phyloP scores from a whole-genome alignment of 345 rosid species.

The Eucalyptus albens region DNA sequence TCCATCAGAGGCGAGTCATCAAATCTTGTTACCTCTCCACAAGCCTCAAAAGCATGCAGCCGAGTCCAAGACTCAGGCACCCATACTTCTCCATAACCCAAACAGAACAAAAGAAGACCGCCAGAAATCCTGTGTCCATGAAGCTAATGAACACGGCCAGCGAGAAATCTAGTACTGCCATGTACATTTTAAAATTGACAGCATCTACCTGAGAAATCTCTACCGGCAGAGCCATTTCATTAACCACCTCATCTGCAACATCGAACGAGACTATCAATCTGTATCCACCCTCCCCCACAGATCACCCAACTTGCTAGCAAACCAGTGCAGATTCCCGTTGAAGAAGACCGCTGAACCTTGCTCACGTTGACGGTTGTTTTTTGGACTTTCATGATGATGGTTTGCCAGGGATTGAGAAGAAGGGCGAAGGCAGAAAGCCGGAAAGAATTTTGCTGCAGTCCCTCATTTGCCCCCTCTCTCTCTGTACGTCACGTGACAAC shows the following conservation, averaged over 20 bases:
- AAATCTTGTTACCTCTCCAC: not conserved
- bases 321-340: not conserved
- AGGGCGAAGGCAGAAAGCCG: not conserved
- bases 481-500: not conserved
- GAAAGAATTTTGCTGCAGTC: not conserved
- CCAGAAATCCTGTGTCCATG: not conserved
- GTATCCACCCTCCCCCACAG: not conserved
- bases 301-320: not conserved
- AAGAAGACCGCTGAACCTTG: not conserved
- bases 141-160: not conserved
- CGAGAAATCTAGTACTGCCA: not conserved
- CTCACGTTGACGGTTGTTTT: not conserved
- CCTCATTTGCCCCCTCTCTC: not conserved
- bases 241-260: not conserved
- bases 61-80: not conserved
- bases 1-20: not conserved
- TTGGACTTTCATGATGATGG: no score
- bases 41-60: not conserved
- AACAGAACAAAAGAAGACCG: not conserved
- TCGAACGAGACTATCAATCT: not conserved
- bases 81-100: not conserved
- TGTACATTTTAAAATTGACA: not conserved
- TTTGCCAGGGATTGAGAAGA: no score
- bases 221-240: not conserved
- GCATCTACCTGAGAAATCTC: not conserved